phyloP scores from a whole-genome alignment of 2,329 filamentous ascomycete genomes.

The Thermoascus crustaceus region DNA sequence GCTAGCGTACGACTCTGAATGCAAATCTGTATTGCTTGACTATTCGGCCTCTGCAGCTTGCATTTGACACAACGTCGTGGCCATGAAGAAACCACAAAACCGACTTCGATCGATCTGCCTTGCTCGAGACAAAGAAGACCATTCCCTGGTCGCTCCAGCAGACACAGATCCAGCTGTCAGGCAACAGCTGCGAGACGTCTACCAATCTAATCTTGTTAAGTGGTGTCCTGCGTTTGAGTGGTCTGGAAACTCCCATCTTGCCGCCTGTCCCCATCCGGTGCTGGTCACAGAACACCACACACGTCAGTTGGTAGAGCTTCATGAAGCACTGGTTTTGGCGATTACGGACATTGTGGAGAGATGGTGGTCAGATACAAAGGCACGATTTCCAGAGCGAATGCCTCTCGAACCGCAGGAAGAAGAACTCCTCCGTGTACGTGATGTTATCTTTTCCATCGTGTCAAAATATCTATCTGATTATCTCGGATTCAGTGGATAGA shows the following conservation, averaged over 20 bases:
- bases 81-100: too few species aligned
- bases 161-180: too few species aligned
- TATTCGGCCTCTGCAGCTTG: too few species aligned
- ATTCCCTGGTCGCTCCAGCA: too few species aligned
- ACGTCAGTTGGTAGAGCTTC: constrained; percentile 7
- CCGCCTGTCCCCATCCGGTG: constrained; percentile 5
- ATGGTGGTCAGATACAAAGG: constrained; percentile 19
- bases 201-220: too few species aligned
- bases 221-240: too few species aligned
- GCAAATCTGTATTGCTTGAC: too few species aligned
- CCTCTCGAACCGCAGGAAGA: constrained; percentile 20
- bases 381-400: constrained; percentile 17
- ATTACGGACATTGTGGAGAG: constrained; percentile 21
- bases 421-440: constrained; percentile 13
- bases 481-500: background rate
- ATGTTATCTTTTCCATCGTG: background rate
- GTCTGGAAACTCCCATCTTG: constrained; percentile 1
- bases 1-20: too few species aligned
- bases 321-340: constrained; percentile 15
- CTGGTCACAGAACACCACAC: constrained; percentile 4
- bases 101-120: too few species aligned
- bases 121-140: too few species aligned
- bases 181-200: too few species aligned
- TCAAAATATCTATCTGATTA: background rate
- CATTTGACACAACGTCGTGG: too few species aligned